Conservation (phyloP, 805 yeast genomes). For the Saccharomycopsis sp. region DNA sequence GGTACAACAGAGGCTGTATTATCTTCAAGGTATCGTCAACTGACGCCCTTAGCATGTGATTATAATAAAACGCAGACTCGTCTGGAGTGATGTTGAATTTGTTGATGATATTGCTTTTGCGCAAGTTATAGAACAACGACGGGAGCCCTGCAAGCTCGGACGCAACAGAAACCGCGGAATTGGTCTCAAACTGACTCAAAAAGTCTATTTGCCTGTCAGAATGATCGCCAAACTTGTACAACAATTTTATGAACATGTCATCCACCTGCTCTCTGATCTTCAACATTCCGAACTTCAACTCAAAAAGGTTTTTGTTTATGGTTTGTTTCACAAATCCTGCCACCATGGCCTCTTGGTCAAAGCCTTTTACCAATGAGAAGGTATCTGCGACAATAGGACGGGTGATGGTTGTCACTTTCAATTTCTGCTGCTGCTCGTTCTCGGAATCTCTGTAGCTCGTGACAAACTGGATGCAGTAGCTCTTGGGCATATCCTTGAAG, state of each 20-base stretch:
- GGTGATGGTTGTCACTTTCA: slow-evolving; percentile 30
- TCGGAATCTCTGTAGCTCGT: slow-evolving; percentile 22
- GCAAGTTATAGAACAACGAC: slow-evolving; percentile 29
- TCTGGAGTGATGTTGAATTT: slow-evolving; percentile 40
- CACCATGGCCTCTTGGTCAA: slow-evolving; percentile 31
- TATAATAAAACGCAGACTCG: slow-evolving; percentile 38
- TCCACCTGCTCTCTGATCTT: slow-evolving; percentile 29
- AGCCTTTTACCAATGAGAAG: slow-evolving; percentile 26
- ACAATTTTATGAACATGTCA: slow-evolving; percentile 26
- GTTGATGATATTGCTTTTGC: slow-evolving; percentile 32
- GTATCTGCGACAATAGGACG: slow-evolving; percentile 18
- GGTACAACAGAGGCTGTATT: slow-evolving; percentile 3
- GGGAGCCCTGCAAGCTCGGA: slow-evolving; percentile 26
- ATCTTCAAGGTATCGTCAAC: slow-evolving; percentile 22
- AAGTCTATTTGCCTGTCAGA: slow-evolving; percentile 4
- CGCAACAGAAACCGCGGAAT: slow-evolving; percentile 8
- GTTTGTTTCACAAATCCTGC: slow-evolving; percentile 30
- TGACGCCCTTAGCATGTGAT: slow-evolving; percentile 27
- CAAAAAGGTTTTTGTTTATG: slow-evolving; percentile 26
- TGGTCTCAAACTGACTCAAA: neutral
- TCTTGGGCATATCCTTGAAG: neutral
- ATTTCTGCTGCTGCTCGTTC: slow-evolving; percentile 18
- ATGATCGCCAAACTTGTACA: slow-evolving; percentile 29
- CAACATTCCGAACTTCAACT: slow-evolving; percentile 28
- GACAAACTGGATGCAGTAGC: slow-evolving; percentile 30